Evolutionary conservation across 2,329 filamentous ascomycete species (phyloP), one percentile per base, ranked within the genome.

Genomic region (Fonsecaea pedrosoi): DNA sequence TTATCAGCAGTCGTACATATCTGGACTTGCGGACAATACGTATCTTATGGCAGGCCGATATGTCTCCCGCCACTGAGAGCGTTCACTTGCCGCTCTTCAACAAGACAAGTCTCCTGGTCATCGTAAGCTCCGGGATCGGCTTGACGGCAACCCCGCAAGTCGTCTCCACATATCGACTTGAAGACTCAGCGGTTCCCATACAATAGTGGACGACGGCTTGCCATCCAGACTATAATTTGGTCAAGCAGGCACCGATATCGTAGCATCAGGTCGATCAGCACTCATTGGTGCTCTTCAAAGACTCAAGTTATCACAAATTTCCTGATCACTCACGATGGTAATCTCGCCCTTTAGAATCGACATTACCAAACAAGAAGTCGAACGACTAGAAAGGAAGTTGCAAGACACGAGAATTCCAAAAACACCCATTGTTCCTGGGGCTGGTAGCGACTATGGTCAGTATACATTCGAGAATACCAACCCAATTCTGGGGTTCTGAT

Each of bases 331-430:
- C n/a, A 2, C 32, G 7, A 64, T 66, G 58, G 42, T 38, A 1
- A 60, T 69, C 12, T 54, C 53, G 37, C 54, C 60, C 35, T 70
- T 69, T 66, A 64, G 54, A 54, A 65, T 70, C 68, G 66, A 69
- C 34, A 53, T 69, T 12, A 18, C 66, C 10, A 10, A 50, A 13
- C 25, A 34, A 15, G 68, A 70, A 55, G 64, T 70, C 35, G 66
- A 69, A n/a, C 63, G 63, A 7, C 62, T 69, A 1, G 32, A 55
- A 30, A 53, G 60, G n/a, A 68, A 65, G 21, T 53, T 70, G 25
- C 48, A 55, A 45, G 63, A 69, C 32, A 70, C 66, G 15, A 64
- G 65, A 21, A 40, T 70, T 1, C 68, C 68, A 35, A 68, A 38
- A 3, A n/a, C 59, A 10, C 35, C 62, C 10, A 70, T 70, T 40